A percentile compares a stretch with the other conserved stretches of the same genome.
phyloP scores from a whole-genome alignment of 2,329 filamentous ascomycete species.

The Fusarium mexicanum region DNA sequence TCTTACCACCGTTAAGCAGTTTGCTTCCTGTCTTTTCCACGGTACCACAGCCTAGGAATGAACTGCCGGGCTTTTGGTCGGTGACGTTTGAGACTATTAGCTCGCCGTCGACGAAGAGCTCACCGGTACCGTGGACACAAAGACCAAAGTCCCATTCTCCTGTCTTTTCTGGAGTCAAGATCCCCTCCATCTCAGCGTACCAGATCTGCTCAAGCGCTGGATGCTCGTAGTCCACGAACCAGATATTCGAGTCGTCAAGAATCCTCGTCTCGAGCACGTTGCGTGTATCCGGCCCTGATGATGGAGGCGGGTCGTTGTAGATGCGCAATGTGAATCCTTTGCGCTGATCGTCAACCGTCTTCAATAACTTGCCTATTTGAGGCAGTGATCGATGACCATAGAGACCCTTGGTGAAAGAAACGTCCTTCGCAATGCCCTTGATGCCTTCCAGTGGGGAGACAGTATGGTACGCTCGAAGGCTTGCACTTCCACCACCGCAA shows the following conservation, averaged over 20 bases:
- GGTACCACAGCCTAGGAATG: background rate
- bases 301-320: background rate
- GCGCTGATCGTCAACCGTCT: background rate
- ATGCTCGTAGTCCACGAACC: background rate
- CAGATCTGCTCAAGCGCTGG: background rate
- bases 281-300: background rate
- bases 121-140: background rate
- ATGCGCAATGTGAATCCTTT: background rate
- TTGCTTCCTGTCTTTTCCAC: background rate
- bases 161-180: background rate
- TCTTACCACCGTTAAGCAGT: accelerated
- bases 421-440: background rate
- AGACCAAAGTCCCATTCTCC: conserved; percentile 13
- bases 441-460: background rate
- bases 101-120: background rate
- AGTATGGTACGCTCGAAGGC: background rate
- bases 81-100: background rate
- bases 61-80: background rate
- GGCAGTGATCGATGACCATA: background rate
- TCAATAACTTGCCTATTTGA: background rate
- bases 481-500: background rate
- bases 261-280: background rate
- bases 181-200: background rate
- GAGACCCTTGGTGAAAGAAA: background rate
- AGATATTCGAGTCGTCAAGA: background rate